Conservation (phyloP, 371 early-diverging fungal genomes). For the Apophysomyces ossiformis region DNA sequence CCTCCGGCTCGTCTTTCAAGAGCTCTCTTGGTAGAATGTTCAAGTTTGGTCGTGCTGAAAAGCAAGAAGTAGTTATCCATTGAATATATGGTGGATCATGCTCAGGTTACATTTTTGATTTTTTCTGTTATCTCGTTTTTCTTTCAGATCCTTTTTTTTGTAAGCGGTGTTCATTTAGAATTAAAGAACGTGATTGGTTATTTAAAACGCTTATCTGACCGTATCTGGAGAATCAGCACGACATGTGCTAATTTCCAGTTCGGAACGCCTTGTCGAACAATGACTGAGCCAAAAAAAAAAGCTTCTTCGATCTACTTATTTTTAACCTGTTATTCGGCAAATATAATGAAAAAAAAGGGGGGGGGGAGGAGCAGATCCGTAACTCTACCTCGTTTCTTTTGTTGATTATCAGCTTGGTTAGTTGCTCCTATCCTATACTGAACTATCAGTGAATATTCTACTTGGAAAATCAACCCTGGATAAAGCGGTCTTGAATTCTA, state of each 20-base stretch:
- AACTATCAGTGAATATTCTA: too few species aligned
- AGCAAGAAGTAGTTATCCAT: constrained; percentile 31
- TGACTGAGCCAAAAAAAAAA: constrained; percentile 2
- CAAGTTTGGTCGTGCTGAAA: constrained; percentile 27
- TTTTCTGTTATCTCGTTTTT: background rate
- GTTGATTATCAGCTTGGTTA: too few species aligned
- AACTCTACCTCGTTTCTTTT: too few species aligned
- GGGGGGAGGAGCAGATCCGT: too few species aligned
- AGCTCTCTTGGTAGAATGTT: constrained; percentile 36
- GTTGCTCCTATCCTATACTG: too few species aligned
- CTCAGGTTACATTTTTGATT: background rate
- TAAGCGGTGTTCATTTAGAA: constrained; percentile 6
- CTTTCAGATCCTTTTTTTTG: background rate
- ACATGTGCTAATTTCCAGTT: constrained; percentile 3
- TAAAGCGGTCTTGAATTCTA: too few species aligned
- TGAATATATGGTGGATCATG: constrained; percentile 29
- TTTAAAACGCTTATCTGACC: constrained; percentile 7
- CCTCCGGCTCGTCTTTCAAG: constrained; percentile 24
- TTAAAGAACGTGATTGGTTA: constrained; percentile 12
- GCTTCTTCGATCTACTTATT: too few species aligned
- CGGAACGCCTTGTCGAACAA: background rate
- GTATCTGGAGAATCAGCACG: constrained; percentile 1
- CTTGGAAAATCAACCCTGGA: too few species aligned
- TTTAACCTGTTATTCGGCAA: too few species aligned
- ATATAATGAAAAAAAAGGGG: too few species aligned